A percentile compares a stretch with the other conserved stretches of the same genome.
These are phyloP conservation scores for Eucalyptus coolabah DNA, from an alignment of 345 rosid species.

Conservation along the genomic window DNA sequence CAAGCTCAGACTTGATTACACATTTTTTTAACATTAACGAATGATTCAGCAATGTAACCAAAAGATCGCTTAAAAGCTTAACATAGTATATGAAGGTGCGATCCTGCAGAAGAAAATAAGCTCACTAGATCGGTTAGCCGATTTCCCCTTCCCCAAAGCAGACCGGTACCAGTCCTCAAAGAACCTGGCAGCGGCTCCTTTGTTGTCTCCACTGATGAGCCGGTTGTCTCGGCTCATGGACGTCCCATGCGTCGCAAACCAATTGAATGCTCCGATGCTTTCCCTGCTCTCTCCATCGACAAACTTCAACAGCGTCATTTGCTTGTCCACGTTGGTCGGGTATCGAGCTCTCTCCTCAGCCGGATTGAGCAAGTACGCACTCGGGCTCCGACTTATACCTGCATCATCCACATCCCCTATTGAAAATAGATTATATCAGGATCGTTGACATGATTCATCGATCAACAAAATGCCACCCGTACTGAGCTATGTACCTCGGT, in stretches of 20 bases:
- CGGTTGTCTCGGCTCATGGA: constrained; percentile 49
- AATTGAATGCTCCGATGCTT: constrained; percentile 39
- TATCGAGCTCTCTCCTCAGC: constrained; percentile 36
- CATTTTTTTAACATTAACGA: neutral
- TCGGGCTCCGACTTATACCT: constrained; percentile 48
- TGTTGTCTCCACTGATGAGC: constrained; percentile 57
- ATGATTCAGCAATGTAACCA: neutral
- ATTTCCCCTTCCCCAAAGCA: neutral
- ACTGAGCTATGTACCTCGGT: constrained; percentile 7
- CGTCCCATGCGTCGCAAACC: constrained; percentile 56
- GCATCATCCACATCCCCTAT: constrained; percentile 38
- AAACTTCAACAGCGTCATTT: constrained; percentile 45
- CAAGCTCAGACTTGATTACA: neutral
- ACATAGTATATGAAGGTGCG: neutral
- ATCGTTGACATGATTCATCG: neutral
- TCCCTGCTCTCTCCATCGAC: constrained; percentile 2
- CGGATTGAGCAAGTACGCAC: constrained; percentile 40
- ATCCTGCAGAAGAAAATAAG: neutral
- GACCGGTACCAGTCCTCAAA: constrained; percentile 44
- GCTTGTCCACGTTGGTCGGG: constrained; percentile 22
- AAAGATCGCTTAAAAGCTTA: neutral
- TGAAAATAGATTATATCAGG: neutral
- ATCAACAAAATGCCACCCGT: neutral
- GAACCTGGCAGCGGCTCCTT: constrained; percentile 56
- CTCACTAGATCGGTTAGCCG: neutral